Percentiles rank a stretch among this genome's conserved stretches.
phyloP scores from a whole-genome alignment of 441 rosid species.

The Corymbia citriodora region DNA sequence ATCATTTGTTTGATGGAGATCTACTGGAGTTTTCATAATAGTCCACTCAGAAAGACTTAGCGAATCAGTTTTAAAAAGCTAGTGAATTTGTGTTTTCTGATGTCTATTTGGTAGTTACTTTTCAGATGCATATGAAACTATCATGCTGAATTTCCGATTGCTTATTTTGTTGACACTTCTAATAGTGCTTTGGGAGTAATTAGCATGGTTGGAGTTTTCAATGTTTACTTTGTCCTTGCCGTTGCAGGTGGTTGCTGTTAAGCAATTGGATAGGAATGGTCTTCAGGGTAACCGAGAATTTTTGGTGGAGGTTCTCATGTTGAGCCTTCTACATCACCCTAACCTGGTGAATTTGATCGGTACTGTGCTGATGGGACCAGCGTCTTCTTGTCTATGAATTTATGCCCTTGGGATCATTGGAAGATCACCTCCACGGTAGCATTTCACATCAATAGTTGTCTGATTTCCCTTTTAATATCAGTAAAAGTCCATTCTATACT shows the following conservation, averaged over 20 bases:
- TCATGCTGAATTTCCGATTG: not conserved
- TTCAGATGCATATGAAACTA: not conserved
- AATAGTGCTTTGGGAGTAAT: not conserved
- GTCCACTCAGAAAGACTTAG: not conserved
- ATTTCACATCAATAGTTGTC: not conserved
- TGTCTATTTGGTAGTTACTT: not conserved
- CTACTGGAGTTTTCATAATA: not conserved
- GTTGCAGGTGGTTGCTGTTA: constrained; percentile 88
- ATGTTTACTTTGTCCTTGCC: not conserved
- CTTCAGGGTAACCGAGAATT: constrained; percentile 98
- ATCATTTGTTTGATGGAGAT: not conserved
- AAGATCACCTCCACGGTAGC: constrained; percentile 96
- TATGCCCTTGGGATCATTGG: constrained; percentile 93
- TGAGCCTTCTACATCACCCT: constrained; percentile 94
- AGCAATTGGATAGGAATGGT: constrained; percentile 93
- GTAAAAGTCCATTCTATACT: not conserved
- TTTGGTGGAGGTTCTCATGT: constrained; percentile 98
- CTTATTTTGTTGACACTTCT: not conserved
- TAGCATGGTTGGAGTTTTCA: not conserved
- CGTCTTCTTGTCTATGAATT: constrained; percentile 96
- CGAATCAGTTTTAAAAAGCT: not conserved
- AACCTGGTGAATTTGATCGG: constrained; percentile 91
- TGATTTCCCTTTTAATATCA: not conserved
- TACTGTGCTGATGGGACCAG: constrained; percentile 99
- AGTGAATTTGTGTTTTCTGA: not conserved